Percentiles rank a stretch among this genome's conserved stretches.
Evolutionary conservation across 2,329 filamentous ascomycete species (phyloP).

Genomic region (Fusarium lateritium): DNA sequence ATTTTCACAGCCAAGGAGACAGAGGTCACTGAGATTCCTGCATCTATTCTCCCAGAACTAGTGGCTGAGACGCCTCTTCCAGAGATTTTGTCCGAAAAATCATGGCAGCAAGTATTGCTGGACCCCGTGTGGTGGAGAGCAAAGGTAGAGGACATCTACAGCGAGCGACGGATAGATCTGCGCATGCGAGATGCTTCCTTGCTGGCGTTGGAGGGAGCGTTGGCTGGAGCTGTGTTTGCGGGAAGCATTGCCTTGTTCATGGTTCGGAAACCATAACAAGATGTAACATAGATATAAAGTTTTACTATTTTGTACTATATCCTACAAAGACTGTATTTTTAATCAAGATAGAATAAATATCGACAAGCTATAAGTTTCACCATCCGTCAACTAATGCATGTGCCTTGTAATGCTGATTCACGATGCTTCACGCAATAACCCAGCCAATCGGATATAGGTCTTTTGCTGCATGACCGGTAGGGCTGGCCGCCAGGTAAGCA

Average conservation of each 20-base stretch:
- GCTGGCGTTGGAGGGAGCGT: slow-evolving; percentile 77
- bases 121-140: slow-evolving; percentile 64
- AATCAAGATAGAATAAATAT: background rate
- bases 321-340: slow-evolving; percentile 26
- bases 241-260: slow-evolving; percentile 67
- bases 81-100: slow-evolving; percentile 17
- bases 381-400: background rate
- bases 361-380: background rate
- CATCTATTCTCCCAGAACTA: slow-evolving; percentile 10
- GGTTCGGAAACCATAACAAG: slow-evolving; percentile 53
- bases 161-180: slow-evolving; percentile 74
- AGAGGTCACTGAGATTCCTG: slow-evolving; percentile 14
- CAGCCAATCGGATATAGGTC: slow-evolving; percentile 33
- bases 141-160: slow-evolving; percentile 71
- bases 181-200: slow-evolving; percentile 79
- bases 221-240: slow-evolving; percentile 74
- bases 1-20: background rate
- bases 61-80: slow-evolving; percentile 17
- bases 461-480: slow-evolving; percentile 31
- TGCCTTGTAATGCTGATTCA: slow-evolving; percentile 5
- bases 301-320: slow-evolving; percentile 39
- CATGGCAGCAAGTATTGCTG: slow-evolving; percentile 62
- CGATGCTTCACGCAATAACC: slow-evolving; percentile 11
- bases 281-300: slow-evolving; percentile 35
- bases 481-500: slow-evolving; percentile 31